A percentile compares a stretch with the other conserved stretches of the same genome.
Evolutionary conservation across 1,284 basidiomycete genomes (phyloP).

Genomic region (Sanguinoderma infundibulare): DNA sequence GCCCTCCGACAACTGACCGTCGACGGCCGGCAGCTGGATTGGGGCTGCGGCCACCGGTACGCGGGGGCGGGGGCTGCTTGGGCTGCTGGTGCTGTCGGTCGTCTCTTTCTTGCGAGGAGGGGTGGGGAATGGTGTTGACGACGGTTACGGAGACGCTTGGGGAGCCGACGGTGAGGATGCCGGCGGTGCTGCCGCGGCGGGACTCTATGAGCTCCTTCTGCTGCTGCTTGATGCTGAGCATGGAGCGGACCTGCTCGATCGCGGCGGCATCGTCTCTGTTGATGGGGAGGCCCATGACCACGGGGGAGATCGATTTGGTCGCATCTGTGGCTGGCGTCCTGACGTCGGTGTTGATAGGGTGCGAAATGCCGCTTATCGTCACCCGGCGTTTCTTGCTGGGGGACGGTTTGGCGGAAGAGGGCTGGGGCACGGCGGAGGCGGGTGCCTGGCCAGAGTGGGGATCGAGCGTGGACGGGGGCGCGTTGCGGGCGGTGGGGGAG

Average conservation of each 20-base stretch:
- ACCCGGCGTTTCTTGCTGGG: conserved; percentile 74
- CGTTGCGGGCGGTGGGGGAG: conserved; percentile 28
- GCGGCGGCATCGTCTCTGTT: conserved; percentile 60
- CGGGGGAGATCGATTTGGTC: conserved; percentile 64
- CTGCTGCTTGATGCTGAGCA: conserved; percentile 66
- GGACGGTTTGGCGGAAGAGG: conserved; percentile 48
- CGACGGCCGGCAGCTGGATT: conserved; percentile 28
- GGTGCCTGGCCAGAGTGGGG: conserved; percentile 19
- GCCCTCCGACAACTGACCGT: conserved; percentile 34
- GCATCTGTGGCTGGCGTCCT: conserved; percentile 42
- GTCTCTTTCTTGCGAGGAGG: conserved; percentile 18
- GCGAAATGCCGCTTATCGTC: conserved; percentile 64
- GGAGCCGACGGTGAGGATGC: conserved; percentile 33
- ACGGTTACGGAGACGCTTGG: conserved; percentile 33
- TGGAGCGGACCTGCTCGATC: conserved; percentile 65
- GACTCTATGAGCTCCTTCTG: conserved; percentile 74
- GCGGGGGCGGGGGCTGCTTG: conserved; percentile 11
- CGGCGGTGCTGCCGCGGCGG: conserved; percentile 60
- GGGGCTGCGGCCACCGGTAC: conserved; percentile 41
- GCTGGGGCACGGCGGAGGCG: conserved; percentile 25
- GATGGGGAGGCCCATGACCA: conserved; percentile 65
- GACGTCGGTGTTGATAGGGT: conserved; percentile 58
- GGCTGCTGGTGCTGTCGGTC: conserved; percentile 18
- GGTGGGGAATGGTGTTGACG: conserved; percentile 26
- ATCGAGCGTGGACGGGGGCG: conserved; percentile 31